A percentile compares a stretch with the other conserved stretches of the same genome.
Conservation (phyloP, 164 flowering plant species). For the Kingdonia uniflora region DNA sequence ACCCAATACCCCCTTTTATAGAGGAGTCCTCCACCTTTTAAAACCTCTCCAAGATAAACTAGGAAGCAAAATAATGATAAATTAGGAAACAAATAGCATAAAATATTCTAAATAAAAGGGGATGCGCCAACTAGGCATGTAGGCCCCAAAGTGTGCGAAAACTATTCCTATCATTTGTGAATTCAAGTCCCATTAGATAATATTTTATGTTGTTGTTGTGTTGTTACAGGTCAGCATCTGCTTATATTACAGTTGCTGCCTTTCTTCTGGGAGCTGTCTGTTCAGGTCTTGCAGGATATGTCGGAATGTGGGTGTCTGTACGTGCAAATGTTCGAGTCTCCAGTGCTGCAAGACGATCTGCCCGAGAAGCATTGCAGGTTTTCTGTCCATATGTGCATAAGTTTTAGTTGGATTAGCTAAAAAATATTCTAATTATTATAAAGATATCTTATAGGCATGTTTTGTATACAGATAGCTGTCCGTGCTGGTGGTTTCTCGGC, state of each 20-base stretch:
- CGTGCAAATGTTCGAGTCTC: conserved; percentile 99
- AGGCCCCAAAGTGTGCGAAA: too few species aligned
- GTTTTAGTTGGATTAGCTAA: background rate
- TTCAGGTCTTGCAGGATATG: conserved; percentile 97
- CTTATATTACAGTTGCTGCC: conserved; percentile 85
- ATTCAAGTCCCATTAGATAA: conserved; percentile 1
- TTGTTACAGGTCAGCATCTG: conserved; percentile 66
- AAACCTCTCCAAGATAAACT: too few species aligned
- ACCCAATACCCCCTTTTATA: too few species aligned
- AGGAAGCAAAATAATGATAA: too few species aligned
- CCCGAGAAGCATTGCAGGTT: conserved; percentile 98
- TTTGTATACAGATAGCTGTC: conserved; percentile 65
- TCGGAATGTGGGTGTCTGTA: conserved; percentile 99
- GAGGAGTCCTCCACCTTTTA: too few species aligned
- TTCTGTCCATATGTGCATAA: conserved; percentile 1
- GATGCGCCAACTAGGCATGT: too few species aligned
- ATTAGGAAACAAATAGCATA: too few species aligned
- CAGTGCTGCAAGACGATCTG: conserved; percentile 98
- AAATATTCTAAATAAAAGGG: too few species aligned
- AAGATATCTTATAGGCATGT: conserved; percentile 5
- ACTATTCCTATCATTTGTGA: too few species aligned
- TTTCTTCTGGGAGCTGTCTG: conserved; percentile 94
- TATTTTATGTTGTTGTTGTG: conserved; percentile 7
- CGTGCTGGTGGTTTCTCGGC: conserved; percentile 99
- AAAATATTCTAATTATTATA: background rate